Evolutionary conservation across 768 basidiomycete genomes (phyloP), one percentile per base, ranked within the genome.

Genomic region (Boletus pseudopeckii): DNA sequence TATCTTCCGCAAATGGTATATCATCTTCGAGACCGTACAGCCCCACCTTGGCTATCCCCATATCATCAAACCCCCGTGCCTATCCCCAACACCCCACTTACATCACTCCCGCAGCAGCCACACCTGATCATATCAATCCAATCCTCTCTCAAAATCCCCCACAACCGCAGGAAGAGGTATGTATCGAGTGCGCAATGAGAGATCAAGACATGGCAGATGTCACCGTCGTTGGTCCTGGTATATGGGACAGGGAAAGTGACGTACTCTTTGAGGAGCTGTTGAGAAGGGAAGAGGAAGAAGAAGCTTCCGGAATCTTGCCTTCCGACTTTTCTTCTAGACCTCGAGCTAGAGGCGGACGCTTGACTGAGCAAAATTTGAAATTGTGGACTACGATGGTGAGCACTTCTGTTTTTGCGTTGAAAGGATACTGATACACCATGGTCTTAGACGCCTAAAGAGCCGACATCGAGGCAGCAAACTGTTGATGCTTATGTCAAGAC

Each of bases 171-270:
- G 88, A 90, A 62, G 96, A 98, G 69, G 75, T 98, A 30, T 99
- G 96, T 62, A 77, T 97, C 34, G 97, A 98, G 71, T 99, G 97
- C 66, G 88, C 97, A 53, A 98, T 98, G 95, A 86, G 97, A 32
- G 97, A 99, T 71, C 84, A 96, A 66, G 97, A 99, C 68, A 92
- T 99, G 89, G 92, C 87, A 9, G 95, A 97, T 68, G 92, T 99
- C 24, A 82, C 90, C 68, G 97, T 97, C 20, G 81, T 85, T 4
- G 83, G 85, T 28, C 83, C 86, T 10, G 92, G 93, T 1, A 80
- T 89, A 8, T 99, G 97, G 97, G 92, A 90, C 0, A 80, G 97
- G 37, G 87, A 87, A 57, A 94, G 92, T 65, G 96, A 99, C 66
- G 82, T 77, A 11, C 74, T 80, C 30, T 96, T 80, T 52, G 82